A percentile compares a stretch with the other conserved stretches of the same genome.
phyloP scores from a whole-genome alignment of 176 grass and related monocot species.

The Tuctoria greenei region DNA sequence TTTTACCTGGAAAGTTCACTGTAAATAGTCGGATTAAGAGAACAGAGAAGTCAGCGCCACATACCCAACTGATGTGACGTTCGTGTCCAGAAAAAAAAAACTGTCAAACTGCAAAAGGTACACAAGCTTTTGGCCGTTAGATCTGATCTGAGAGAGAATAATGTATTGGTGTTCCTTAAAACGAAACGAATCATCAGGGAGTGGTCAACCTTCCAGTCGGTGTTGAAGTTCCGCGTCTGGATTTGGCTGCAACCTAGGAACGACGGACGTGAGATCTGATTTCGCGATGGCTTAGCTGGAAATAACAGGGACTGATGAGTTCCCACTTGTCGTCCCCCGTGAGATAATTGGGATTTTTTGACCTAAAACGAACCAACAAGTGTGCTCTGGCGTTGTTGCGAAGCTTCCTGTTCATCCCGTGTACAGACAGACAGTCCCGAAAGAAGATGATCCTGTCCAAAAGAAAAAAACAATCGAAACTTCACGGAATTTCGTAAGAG shows the following conservation, averaged over 20 bases:
- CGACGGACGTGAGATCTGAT: too few species aligned
- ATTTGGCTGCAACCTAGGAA: slow-evolving; percentile 25
- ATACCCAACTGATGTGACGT: not conserved
- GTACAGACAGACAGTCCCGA: not conserved
- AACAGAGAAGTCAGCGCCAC: not conserved
- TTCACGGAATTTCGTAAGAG: too few species aligned
- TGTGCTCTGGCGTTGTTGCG: not conserved
- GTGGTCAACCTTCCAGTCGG: not conserved
- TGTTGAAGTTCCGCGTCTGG: not conserved
- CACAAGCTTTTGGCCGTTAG: not conserved
- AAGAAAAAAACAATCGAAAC: too few species aligned
- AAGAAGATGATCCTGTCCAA: not conserved
- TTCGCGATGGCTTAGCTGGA: too few species aligned
- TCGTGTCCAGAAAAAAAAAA: not conserved
- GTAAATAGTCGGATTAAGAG: not conserved
- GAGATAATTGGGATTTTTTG: not conserved
- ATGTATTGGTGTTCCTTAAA: not conserved
- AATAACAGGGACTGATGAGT: not conserved
- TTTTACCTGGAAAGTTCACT: slow-evolving; percentile 1
- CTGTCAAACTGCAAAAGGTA: not conserved
- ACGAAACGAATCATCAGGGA: not conserved
- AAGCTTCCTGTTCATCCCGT: not conserved
- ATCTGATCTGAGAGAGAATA: not conserved
- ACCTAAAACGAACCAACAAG: not conserved
- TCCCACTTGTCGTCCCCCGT: not conserved